Evolutionary conservation across 331 rosid genomes (phyloP).

Genomic region (Cydonia oblonga): DNA sequence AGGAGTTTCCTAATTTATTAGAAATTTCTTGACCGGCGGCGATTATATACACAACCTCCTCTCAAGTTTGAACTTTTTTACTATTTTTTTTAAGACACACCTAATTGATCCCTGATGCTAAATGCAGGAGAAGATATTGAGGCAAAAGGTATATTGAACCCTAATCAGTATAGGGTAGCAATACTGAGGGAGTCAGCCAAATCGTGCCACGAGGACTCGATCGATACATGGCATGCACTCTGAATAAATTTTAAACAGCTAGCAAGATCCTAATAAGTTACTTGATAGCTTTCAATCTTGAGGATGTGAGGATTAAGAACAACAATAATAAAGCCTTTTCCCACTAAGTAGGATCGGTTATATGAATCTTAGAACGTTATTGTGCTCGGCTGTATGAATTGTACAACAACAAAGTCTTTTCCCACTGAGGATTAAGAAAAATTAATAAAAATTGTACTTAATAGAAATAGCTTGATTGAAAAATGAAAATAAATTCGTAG

Average conservation of each 20-base stretch:
- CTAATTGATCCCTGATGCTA: no score
- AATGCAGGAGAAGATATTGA: no score
- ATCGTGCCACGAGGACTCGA: neutral
- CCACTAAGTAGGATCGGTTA: no score
- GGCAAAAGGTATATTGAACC: neutral
- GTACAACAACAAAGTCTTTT: no score
- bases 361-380: no score
- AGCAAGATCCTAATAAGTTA: neutral
- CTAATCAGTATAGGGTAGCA: slow-evolving; percentile 2
- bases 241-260: neutral
- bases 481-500: neutral
- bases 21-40: neutral
- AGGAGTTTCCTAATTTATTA: neutral
- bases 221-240: neutral
- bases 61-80: neutral
- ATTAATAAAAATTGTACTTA: neutral
- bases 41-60: neutral
- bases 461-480: neutral
- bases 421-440: neutral
- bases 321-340: no score
- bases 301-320: neutral
- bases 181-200: neutral
- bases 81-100: no score
- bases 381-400: no score
- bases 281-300: neutral